Evolutionary conservation across 2,329 filamentous ascomycete genomes (phyloP), one percentile per base, ranked within the genome.

Genomic region (Ascochyta pisi): DNA sequence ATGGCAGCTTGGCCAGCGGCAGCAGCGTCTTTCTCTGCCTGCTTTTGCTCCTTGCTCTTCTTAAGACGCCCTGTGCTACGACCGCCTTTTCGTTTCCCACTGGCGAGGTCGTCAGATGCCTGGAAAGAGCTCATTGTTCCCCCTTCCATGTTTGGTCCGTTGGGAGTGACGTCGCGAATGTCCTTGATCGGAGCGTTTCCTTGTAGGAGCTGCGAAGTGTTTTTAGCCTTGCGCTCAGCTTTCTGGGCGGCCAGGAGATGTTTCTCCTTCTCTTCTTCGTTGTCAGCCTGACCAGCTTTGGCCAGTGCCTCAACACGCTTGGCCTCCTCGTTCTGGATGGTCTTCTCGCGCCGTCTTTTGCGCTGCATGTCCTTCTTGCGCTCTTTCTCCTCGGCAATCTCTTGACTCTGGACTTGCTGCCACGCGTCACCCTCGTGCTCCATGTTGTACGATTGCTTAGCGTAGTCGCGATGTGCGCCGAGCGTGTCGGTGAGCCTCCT

Each of bases 311-410:
- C 86, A 3, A 89, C 86, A 61, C 95, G 90, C 78, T 96, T 95
- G 73, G 92, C 89, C 73, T 83, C 82, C 67, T 97, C 94, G 67
- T 96, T 90, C 6, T 92, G 94, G 57, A 96, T 89, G 4, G 92
- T 92, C 82, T 97, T 97, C 75, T 98, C 94, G 16, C 95, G 89
- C 39, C 95, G 89, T 57, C 95, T 87, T 80, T 98, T 99, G 61
- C 95, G 90, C 75, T 99, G 95, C 92, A 99, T 98, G 72, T 99
- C 95, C 81, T 99, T 99, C 82, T 99, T 99, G 63, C 95, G 91
- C 78, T 99, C 95, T 79, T 99, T 99, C 77, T 99, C 95, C 58
- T 94, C 92, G 58, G 90, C 89, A 7, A 97, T 83, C 74, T 97
- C 94, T 63, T 92, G 91, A 59, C 92, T 89, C 64, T 95, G 90